Conservation (phyloP, 495 filamentous ascomycete genomes). For the Poronia punctata region DNA sequence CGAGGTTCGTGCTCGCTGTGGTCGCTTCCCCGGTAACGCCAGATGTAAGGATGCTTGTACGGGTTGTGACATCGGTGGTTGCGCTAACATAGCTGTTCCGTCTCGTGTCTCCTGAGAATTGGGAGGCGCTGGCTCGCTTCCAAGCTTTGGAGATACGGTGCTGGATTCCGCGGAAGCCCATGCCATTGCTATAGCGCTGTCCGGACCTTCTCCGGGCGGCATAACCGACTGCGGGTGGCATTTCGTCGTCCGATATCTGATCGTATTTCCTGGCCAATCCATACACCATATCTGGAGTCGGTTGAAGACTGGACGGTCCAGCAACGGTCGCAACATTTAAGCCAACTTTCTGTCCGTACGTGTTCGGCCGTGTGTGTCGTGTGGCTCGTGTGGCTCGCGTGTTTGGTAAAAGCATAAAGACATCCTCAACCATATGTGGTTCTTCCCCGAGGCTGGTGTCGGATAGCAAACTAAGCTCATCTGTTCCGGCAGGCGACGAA, state of each 20-base stretch:
- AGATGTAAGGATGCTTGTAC: slow-evolving; percentile 24
- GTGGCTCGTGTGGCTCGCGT: slow-evolving; percentile 2
- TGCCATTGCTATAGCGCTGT: slow-evolving; percentile 10
- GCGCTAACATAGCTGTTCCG: slow-evolving; percentile 16
- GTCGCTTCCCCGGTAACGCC: slow-evolving; percentile 20
- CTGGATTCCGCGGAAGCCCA: slow-evolving; percentile 7
- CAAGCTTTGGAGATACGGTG: slow-evolving; percentile 21
- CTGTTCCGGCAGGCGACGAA: slow-evolving; percentile 15
- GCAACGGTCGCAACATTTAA: slow-evolving; percentile 22
- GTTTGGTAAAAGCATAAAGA: slow-evolving; percentile 10
- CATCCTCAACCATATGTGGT: slow-evolving; percentile 17
- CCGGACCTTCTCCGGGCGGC: slow-evolving; percentile 6
- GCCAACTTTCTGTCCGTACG: slow-evolving; percentile 24
- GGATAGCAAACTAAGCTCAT: slow-evolving; percentile 23
- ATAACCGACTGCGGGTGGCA: slow-evolving; percentile 12
- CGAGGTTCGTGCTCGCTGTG: slow-evolving; percentile 19
- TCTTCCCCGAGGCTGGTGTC: slow-evolving; percentile 22
- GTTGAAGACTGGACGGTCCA: slow-evolving; percentile 23
- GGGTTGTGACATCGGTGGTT: slow-evolving; percentile 17
- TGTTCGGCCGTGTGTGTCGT: too few species aligned
- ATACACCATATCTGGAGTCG: slow-evolving; percentile 27
- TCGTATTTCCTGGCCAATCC: slow-evolving; percentile 12
- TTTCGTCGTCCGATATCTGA: slow-evolving; percentile 12
- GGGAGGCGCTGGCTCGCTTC: slow-evolving; percentile 14
- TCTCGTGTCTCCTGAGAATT: slow-evolving; percentile 4